Base-by-base conservation (phyloP, 805 yeast species). In the Blastobotrys americana region DNA sequence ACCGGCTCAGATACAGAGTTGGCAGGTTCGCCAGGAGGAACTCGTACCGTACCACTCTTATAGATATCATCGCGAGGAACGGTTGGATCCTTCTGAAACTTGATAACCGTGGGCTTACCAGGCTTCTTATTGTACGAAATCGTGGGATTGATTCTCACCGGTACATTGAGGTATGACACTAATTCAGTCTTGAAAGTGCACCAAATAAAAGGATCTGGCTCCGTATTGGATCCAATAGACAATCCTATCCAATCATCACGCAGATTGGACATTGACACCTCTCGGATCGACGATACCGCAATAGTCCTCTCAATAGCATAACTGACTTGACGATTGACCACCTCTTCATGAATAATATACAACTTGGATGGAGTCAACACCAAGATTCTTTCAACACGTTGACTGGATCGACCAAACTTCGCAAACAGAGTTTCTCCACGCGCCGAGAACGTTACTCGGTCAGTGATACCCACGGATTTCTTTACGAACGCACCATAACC, bases 241-340 rank as follows among this genome's bases (percentile, higher is more conserved):
- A 84, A 58, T 1, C 95, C 94, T 27, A 89, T 61, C 98, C 98
- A 93, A 57, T 89, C 93, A 65, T 93, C 98, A 53, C 89, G 93
- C 44, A 78, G 69, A 39, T 73, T 77, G 0, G 96, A 84, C 53
- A 93, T 57, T 3, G 80, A 80, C 13, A 86, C 74, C 47, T 76
- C 75, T 19, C 68, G 70, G 42, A 93, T 81, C 3, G 73, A 68
- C 8, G 70, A 61, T 2, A 86, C 68, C 5, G 85, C 76, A 38
- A 87, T 71, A 2, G 77, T 64, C 45, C 74, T 70, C 56, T 93
- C 97, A 40, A 74, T 72, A 8, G 69, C 71, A 51, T 84, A 78
- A 3, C 70, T 59, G 33, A 78, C 68, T 43, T 80, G 77, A 42
- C 74, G 70, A 36, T 85, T 84, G 38, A 82, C 72, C 49, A 86